Evolutionary conservation across 1,284 basidiomycete species (phyloP).

Genomic region (Apiotrichum montevideense): DNA sequence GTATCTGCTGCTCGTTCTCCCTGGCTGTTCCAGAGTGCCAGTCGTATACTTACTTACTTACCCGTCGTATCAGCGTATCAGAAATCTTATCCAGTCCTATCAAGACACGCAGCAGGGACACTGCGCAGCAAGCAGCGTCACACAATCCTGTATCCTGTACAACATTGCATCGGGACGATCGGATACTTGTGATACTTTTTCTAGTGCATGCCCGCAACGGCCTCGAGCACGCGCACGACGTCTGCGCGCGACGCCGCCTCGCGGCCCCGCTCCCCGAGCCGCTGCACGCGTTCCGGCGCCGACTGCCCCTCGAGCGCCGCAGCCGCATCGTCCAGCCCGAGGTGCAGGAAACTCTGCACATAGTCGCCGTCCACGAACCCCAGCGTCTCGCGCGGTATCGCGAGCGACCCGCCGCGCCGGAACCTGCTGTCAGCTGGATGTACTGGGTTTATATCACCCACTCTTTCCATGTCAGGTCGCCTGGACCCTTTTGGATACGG

Average conservation of each 20-base stretch:
- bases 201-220: conserved; percentile 34
- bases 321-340: conserved; percentile 28
- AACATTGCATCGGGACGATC: too few species aligned
- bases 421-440: conserved; percentile 50
- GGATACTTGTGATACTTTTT: too few species aligned
- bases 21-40: too few species aligned
- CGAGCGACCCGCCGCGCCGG: conserved; percentile 57
- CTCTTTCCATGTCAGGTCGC: conserved; percentile 61
- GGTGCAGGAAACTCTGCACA: conserved; percentile 60
- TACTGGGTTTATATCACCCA: conserved; percentile 41
- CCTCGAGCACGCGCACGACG: conserved; percentile 36
- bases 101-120: too few species aligned
- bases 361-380: conserved; percentile 91
- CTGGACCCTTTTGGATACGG: conserved; percentile 54
- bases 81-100: too few species aligned
- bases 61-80: too few species aligned
- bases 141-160: too few species aligned
- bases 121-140: too few species aligned
- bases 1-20: too few species aligned
- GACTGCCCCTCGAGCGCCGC: conserved; percentile 32
- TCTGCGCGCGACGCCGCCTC: conserved; percentile 23
- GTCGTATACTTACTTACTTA: too few species aligned
- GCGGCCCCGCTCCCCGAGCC: conserved; percentile 13
- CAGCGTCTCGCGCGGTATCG: conserved; percentile 50
- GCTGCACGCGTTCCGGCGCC: conserved; percentile 29